These are phyloP conservation scores for Chenopodium formosanum DNA, from an alignment of 148 eudicot genomes.

Conservation along the genomic window DNA sequence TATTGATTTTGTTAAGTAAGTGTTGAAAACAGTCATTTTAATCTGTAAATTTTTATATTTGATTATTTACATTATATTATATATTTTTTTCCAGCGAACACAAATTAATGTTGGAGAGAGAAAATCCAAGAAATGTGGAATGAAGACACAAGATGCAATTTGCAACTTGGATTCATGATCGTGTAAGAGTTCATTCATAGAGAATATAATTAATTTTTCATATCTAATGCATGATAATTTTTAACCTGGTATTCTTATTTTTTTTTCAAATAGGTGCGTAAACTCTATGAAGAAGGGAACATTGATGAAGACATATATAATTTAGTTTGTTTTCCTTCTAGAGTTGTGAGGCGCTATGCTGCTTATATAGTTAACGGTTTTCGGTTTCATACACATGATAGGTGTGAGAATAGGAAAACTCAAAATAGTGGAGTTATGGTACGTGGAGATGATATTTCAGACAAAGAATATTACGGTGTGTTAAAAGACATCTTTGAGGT, in stretches of 20 bases:
- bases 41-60: not conserved
- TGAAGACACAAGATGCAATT: constrained; percentile 8
- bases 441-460: not conserved
- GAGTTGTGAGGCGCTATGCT: not conserved
- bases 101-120: not conserved
- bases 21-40: not conserved
- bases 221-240: not conserved
- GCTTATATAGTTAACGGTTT: constrained; percentile 2
- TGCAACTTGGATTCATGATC: not conserved
- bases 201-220: not conserved
- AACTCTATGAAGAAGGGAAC: not conserved
- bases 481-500: not conserved
- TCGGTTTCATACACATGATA: not conserved
- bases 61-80: not conserved
- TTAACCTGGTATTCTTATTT: not conserved
- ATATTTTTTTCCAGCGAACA: not conserved
- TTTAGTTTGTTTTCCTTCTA: constrained; percentile 7
- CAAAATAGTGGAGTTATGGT: constrained; percentile 15
- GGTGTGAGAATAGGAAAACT: not conserved
- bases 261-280: not conserved
- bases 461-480: constrained; percentile 20
- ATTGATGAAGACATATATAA: constrained; percentile 8
- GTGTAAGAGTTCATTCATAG: not conserved
- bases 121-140: not conserved
- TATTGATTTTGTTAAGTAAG: not conserved